phyloP scores from a whole-genome alignment of 83 land plant genomes.

The Larix sibirica region DNA sequence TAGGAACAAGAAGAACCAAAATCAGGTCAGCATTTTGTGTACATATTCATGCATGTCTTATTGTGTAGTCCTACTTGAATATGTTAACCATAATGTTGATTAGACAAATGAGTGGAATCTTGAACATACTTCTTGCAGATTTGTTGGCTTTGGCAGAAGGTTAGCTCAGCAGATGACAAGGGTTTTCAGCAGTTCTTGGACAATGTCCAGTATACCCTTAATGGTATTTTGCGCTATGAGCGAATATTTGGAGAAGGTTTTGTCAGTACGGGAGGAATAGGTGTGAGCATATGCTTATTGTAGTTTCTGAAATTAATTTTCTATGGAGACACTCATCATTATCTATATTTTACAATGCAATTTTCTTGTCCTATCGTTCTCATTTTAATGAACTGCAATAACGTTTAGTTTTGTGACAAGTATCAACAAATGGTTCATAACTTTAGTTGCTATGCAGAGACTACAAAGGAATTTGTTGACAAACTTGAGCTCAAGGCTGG shows the following conservation, averaged over 20 bases:
- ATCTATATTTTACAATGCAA: neutral
- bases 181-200: conserved; percentile 93
- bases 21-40: conserved; percentile 62
- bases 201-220: conserved; percentile 77
- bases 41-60: neutral
- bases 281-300: conserved; percentile 30
- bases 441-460: conserved; percentile 48
- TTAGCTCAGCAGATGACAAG: conserved; percentile 58
- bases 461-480: conserved; percentile 94
- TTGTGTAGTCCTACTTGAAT: neutral
- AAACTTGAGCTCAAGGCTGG: conserved; percentile 87
- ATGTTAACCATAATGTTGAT: neutral
- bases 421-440: neutral
- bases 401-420: neutral
- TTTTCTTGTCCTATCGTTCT: neutral
- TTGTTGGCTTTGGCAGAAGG: conserved; percentile 97
- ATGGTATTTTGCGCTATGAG: conserved; percentile 96
- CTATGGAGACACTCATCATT: neutral
- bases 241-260: conserved; percentile 95
- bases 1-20: conserved; percentile 88
- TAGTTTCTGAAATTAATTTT: neutral
- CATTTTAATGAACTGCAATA: neutral
- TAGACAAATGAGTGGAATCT: neutral
- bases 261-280: conserved; percentile 98
- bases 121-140: conserved; percentile 50